Percentiles rank a stretch among this genome's conserved stretches.
Conservation (phyloP, 495 filamentous ascomycete genomes). For the Barbatosphaeria neglecta region DNA sequence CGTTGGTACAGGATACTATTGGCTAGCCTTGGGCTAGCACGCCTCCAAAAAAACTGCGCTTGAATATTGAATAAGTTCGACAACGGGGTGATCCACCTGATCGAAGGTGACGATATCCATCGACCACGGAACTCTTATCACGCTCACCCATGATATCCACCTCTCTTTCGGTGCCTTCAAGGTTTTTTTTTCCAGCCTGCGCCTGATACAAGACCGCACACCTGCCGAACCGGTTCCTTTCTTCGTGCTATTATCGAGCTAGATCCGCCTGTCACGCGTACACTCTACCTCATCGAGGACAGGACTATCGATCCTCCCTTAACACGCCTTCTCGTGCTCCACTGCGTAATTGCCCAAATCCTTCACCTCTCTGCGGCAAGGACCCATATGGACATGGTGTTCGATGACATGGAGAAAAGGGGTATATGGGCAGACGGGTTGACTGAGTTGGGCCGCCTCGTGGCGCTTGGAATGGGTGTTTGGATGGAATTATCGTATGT, state of each 20-base stretch:
- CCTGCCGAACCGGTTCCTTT: constrained; percentile 9
- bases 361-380: constrained; percentile 20
- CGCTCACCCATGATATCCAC: constrained; percentile 8
- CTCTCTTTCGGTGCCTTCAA: constrained; percentile 11
- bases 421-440: constrained; percentile 14
- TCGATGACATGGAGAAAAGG: constrained; percentile 8
- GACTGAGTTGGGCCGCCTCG: constrained; percentile 2
- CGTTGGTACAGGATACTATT: too few relatives aligned
- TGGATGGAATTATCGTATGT: neutral
- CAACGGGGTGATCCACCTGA: constrained; percentile 9
- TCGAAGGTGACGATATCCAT: constrained; percentile 10
- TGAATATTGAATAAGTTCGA: constrained; percentile 15
- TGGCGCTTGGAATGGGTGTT: constrained; percentile 1
- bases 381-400: constrained; percentile 17
- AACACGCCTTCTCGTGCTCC: constrained; percentile 11
- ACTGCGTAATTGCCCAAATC: constrained; percentile 21
- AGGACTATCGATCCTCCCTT: constrained; percentile 5
- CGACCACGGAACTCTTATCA: constrained; percentile 12
- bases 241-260: neutral
- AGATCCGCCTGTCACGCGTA: constrained; percentile 8
- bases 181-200: constrained; percentile 12
- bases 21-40: constrained; percentile 2
- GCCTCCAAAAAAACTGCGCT: constrained; percentile 8
- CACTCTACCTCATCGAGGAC: constrained; percentile 12
- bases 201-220: constrained; percentile 5